Conservation (phyloP, 176 grass and related monocot species). For the Triticum timopheevii region DNA sequence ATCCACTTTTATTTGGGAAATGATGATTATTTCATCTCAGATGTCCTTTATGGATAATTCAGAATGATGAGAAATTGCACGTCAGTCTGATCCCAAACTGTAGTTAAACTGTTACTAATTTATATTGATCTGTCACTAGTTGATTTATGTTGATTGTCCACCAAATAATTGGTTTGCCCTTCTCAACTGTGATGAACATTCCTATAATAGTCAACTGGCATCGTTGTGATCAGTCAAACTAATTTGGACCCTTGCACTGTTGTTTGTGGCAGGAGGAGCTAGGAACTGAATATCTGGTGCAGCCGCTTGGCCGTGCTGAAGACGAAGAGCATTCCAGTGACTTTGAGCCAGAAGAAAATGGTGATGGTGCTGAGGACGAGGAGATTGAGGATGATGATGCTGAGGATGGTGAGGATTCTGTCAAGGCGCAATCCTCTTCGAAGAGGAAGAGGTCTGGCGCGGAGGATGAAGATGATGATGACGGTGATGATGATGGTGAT, state of each 20-base stretch:
- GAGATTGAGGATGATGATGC: conserved; percentile 31
- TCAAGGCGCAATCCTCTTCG: conserved; percentile 33
- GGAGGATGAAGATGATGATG: background rate
- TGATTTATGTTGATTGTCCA: background rate
- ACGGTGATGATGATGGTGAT: background rate
- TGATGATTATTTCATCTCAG: conserved; percentile 30
- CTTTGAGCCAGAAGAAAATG: conserved; percentile 53
- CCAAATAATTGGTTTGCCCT: background rate
- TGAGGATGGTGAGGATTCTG: conserved; percentile 28
- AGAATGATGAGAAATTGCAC: conserved; percentile 53
- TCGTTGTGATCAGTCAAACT: background rate
- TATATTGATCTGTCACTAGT: background rate
- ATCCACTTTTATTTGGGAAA: conserved; percentile 11
- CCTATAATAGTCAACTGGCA: background rate
- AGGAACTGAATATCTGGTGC: conserved; percentile 51
- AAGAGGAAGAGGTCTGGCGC: conserved; percentile 56
- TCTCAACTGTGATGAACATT: background rate
- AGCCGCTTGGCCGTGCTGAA: conserved; percentile 43
- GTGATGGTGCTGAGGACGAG: conserved; percentile 45
- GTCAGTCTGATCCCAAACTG: conserved; percentile 52
- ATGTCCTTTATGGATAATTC: conserved; percentile 36
- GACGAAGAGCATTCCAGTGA: conserved; percentile 49
- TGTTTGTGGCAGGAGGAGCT: conserved; percentile 32
- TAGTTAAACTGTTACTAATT: background rate
- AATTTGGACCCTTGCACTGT: background rate